These are phyloP conservation scores for Physcomitrellopsis africana DNA, from an alignment of 225 moss, liverwort and hornwort species.

Conservation along the genomic window DNA sequence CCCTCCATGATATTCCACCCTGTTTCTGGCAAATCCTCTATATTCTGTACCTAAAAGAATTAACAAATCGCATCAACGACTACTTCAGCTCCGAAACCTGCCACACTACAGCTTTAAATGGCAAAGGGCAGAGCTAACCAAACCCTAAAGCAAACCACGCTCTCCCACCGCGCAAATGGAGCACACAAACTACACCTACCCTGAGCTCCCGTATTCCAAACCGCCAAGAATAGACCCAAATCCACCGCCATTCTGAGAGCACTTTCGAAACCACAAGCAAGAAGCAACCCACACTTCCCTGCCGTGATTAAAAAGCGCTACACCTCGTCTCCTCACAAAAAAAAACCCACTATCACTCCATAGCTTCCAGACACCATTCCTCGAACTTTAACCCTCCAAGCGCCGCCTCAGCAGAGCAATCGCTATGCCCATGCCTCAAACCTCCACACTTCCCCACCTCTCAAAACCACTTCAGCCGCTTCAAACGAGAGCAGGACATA, in stretches of 20 bases:
- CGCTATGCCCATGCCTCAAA: not conserved
- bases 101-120: too few relatives aligned
- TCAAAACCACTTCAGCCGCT: not conserved
- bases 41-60: too few relatives aligned
- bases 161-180: not conserved
- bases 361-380: too few relatives aligned
- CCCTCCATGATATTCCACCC: constrained; percentile 56
- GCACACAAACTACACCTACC: not conserved
- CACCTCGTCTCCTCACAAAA: not conserved
- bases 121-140: too few relatives aligned
- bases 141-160: constrained; percentile 19
- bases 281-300: too few relatives aligned
- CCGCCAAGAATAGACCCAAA: not conserved
- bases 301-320: not conserved
- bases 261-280: not conserved
- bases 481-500: not conserved
- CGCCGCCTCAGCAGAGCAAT: not conserved
- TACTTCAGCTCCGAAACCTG: not conserved
- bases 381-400: too few relatives aligned
- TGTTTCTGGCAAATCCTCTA: not conserved
- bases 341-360: not conserved
- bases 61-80: not conserved
- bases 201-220: not conserved
- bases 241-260: not conserved
- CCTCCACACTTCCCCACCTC: not conserved